Evolutionary conservation across 148 eudicot genomes (phyloP), one percentile per base, ranked within the genome.

Genomic region (Nepenthes mirabilis): DNA sequence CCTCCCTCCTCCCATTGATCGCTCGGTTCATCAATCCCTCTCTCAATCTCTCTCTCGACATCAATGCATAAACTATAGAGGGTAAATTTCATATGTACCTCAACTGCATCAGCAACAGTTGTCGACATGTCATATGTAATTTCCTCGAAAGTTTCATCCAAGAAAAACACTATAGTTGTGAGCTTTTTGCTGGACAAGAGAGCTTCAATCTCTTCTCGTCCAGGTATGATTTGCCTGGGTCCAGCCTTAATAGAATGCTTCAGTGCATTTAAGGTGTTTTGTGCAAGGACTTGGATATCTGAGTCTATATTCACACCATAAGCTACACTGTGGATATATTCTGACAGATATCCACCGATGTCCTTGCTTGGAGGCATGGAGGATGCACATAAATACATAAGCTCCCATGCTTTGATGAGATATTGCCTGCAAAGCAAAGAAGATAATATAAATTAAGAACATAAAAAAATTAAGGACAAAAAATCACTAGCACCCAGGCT

Each of bases 341-440:
- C 97, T n/a, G 97, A 86, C 62, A 94, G 73, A 74, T 89, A 94
- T 62, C 84, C 95, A 49, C 97, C 91, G 73, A 94, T 82, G 58
- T 94, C 99, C 82, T 94, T 94, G 84, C 86, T 82, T 57, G 99
- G 99, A 40, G 99, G 97, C 99, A 94, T 89, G 70, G 95, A 94
- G 50, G 97, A 94, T 65, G 99, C 97, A 82, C 95, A 94, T 59
- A 94, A 78, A 65, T 89, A 82, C 95, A 94, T 86, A 14, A 94
- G 79, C 76, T 94, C 99, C 99, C 99, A 94, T 33, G 91, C 95
- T 78, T 80, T 89, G 32, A 84, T 66, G 60, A 89, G 68, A 72
- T 73, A 81, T 53, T 74, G 82, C 82, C 99, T 94, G 78, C 48
- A 63, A 70, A 63, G 50, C 55, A 55, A 47, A 10, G 59, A 67